Conservation (phyloP, 2,329 filamentous ascomycete species). For the Orbilia javanica region DNA sequence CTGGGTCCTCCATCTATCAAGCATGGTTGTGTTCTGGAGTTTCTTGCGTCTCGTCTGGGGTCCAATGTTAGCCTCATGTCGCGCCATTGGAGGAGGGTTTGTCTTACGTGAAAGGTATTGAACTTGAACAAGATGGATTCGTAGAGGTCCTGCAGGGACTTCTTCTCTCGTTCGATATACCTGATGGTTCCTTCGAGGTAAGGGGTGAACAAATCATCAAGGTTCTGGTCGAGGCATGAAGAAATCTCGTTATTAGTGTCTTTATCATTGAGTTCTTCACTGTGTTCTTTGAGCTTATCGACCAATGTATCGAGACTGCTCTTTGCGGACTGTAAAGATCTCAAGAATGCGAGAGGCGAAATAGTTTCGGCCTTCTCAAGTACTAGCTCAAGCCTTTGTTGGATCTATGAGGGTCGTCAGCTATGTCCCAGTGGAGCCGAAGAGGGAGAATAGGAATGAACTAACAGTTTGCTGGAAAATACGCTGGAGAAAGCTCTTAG, state of each 20-base stretch:
- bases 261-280: slow-evolving; percentile 95
- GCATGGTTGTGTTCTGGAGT: slow-evolving; percentile 66
- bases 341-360: slow-evolving; percentile 89
- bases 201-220: slow-evolving; percentile 82
- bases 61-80: slow-evolving; percentile 7
- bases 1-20: slow-evolving; percentile 61
- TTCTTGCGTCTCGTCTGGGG: slow-evolving; percentile 75
- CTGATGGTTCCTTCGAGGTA: slow-evolving; percentile 75
- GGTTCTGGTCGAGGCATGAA: slow-evolving; percentile 73
- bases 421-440: background rate
- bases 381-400: slow-evolving; percentile 94
- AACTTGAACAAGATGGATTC: slow-evolving; percentile 96
- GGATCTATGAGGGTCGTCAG: slow-evolving; percentile 70
- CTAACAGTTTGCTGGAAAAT: slow-evolving; percentile 88
- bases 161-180: slow-evolving; percentile 78
- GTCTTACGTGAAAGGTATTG: slow-evolving; percentile 81
- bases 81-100: slow-evolving; percentile 30
- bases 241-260: slow-evolving; percentile 69
- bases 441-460: background rate
- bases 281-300: slow-evolving; percentile 81
- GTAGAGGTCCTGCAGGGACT: slow-evolving; percentile 82
- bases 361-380: slow-evolving; percentile 92
- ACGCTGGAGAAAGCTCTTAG: slow-evolving; percentile 91
- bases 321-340: slow-evolving; percentile 89
- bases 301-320: slow-evolving; percentile 88